phyloP scores from a whole-genome alignment of 805 yeast genomes.

The Teunomyces stri region DNA sequence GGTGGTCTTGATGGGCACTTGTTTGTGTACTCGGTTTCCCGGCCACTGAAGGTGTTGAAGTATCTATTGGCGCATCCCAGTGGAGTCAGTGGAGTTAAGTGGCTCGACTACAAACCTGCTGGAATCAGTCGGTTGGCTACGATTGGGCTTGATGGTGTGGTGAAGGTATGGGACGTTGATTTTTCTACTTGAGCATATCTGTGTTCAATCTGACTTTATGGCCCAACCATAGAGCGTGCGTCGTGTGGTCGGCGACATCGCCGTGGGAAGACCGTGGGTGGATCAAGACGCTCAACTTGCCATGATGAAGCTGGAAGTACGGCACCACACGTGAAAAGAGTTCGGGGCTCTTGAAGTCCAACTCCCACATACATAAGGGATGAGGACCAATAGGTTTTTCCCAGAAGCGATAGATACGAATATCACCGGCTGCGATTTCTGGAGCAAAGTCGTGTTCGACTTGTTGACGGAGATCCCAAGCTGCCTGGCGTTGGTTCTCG shows the following conservation, averaged over 20 bases:
- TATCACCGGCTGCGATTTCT: conserved; percentile 40
- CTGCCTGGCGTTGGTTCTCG: conserved; percentile 31
- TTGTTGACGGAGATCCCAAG: conserved; percentile 37
- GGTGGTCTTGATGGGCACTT: conserved; percentile 84
- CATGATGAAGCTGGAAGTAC: conserved; percentile 54
- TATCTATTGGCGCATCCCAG: conserved; percentile 79
- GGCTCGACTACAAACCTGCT: conserved; percentile 48
- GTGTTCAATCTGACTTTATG: conserved; percentile 32
- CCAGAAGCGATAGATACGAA: conserved; percentile 46
- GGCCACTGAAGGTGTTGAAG: conserved; percentile 76
- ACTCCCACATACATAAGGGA: conserved; percentile 57
- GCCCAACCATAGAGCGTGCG: conserved; percentile 59
- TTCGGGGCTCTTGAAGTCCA: conserved; percentile 49
- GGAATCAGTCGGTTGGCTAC: conserved; percentile 47
- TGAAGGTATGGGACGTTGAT: conserved; percentile 68
- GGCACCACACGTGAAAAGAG: conserved; percentile 45
- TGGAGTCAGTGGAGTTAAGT: conserved; percentile 73
- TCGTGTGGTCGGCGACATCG: conserved; percentile 49
- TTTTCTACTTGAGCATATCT: conserved; percentile 7
- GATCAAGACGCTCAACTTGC: conserved; percentile 49
- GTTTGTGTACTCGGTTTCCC: conserved; percentile 72
- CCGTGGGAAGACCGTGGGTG: conserved; percentile 49
- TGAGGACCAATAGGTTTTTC: conserved; percentile 57
- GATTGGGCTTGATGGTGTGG: conserved; percentile 78
- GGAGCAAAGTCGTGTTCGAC: conserved; percentile 40